phyloP scores from a whole-genome alignment of 129 eudicot genomes.

The Artemisia tridentata region DNA sequence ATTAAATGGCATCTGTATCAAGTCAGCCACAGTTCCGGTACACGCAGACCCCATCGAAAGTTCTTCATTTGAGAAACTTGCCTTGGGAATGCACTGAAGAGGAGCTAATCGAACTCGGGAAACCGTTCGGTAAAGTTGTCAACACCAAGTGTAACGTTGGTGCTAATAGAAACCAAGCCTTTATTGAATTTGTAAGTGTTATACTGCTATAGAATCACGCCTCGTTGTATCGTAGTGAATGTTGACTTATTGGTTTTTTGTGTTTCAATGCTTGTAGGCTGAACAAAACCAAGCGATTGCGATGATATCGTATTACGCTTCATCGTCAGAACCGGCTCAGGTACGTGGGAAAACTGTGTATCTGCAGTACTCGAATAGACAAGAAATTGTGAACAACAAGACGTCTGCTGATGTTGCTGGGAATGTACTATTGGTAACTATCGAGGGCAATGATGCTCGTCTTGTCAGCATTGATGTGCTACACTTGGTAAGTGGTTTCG shows the following conservation, averaged over 20 bases:
- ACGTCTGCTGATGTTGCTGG: slow-evolving; percentile 99
- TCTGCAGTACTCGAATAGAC: slow-evolving; percentile 95
- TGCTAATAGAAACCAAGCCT: slow-evolving; percentile 92
- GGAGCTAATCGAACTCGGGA: slow-evolving; percentile 77
- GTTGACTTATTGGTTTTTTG: neutral
- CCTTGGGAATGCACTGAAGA: slow-evolving; percentile 98
- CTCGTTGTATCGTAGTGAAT: neutral
- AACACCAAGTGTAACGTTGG: slow-evolving; percentile 96
- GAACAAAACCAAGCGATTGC: slow-evolving; percentile 91
- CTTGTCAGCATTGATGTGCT: slow-evolving; percentile 91
- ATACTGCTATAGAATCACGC: too few species aligned
- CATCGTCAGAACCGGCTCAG: slow-evolving; percentile 98
- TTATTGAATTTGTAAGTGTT: slow-evolving; percentile 79
- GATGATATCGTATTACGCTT: slow-evolving; percentile 96
- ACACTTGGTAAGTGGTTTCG: slow-evolving; percentile 76
- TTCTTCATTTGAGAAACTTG: slow-evolving; percentile 90
- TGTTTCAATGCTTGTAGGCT: slow-evolving; percentile 42
- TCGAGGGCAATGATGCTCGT: slow-evolving; percentile 89
- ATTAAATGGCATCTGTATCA: slow-evolving; percentile 76
- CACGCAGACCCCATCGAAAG: slow-evolving; percentile 93
- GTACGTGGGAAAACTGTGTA: slow-evolving; percentile 97
- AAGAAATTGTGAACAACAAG: slow-evolving; percentile 98
- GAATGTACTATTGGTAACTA: slow-evolving; percentile 88
- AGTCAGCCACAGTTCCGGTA: slow-evolving; percentile 95
- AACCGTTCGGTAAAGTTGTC: slow-evolving; percentile 90